These are phyloP conservation scores for Vitis amurensis DNA, from an alignment of 164 flowering plant species.

Conservation along the genomic window DNA sequence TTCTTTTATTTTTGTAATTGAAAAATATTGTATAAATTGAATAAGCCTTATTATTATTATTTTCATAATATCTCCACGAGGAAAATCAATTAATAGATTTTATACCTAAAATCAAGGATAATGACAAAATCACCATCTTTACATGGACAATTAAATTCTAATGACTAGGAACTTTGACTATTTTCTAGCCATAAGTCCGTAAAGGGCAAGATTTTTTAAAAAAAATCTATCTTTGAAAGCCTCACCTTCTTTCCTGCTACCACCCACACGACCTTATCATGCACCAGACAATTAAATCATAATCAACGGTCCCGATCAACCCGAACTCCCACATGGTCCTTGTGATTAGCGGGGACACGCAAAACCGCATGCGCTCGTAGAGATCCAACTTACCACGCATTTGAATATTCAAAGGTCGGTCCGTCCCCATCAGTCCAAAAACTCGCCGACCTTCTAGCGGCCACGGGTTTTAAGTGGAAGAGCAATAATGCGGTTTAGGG, in stretches of 20 bases:
- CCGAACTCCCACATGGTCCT: background rate
- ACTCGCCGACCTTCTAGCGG: constrained; percentile 16
- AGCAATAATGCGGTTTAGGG: background rate
- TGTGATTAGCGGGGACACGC: too few relatives aligned
- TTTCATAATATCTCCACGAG: too few relatives aligned
- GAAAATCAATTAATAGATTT: too few relatives aligned
- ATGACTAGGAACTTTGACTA: too few relatives aligned
- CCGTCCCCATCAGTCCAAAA: background rate
- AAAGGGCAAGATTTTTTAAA: too few relatives aligned
- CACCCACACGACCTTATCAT: background rate
- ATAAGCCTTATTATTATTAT: too few relatives aligned
- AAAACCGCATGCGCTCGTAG: background rate
- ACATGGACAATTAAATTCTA: too few relatives aligned
- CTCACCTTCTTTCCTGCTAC: background rate
- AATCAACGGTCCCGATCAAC: background rate
- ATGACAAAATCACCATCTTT: too few relatives aligned
- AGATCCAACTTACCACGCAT: background rate
- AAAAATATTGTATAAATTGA: too few relatives aligned
- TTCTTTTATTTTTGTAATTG: too few relatives aligned
- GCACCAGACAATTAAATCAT: background rate
- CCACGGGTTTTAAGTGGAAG: constrained; percentile 2
- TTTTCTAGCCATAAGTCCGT: too few relatives aligned
- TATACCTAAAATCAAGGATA: too few relatives aligned
- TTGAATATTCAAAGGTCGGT: constrained; percentile 25
- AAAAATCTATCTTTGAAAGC: background rate